Evolutionary conservation across 495 filamentous ascomycete species (phyloP), one percentile per base, ranked within the genome.

Genomic region (Tuber brumale): DNA sequence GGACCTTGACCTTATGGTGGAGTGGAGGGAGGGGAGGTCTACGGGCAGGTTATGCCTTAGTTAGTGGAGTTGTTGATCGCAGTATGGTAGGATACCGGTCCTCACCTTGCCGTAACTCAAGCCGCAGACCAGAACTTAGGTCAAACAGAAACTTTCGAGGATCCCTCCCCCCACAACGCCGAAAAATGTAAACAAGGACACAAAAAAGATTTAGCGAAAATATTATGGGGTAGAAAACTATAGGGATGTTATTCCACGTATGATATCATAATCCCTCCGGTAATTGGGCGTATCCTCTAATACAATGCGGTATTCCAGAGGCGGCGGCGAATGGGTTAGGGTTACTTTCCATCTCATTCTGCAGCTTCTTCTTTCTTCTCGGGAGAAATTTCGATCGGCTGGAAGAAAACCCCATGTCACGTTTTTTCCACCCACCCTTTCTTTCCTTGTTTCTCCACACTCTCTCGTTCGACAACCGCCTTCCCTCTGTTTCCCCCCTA

Each of bases 1-100:
- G 79, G 71, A 37, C 80, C 71, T 72, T 80, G 76, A 39, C 19
- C 74, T 77, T 71, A 72, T 74, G 74, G 41, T 71, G 39, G 27
- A 18, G 27, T 44, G 45, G 35, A 10, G 46, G 44, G 39, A 16
- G 42, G 70, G 35, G 35, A 37, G 35, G 31, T 71, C 45, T 39
- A 44, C 41, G 14, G 31, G 70, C 39, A 9, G n/a, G 66, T 57
- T 69, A 75, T n/a, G 46, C 66, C 37, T 41, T 42, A 41, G 46
- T 48, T 51, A 42, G 23, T n/a, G 35, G n/a, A 27, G 35, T 37
- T 46, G 46, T 37, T 37, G 23, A 43, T 21, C 31, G 37, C 71
- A 71, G 42, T 57, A 72, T 42, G 39, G 46, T 66, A 39, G 2
- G 37, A 69, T n/a, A 51, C 57, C 46, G 46, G 35, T 61, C 70